phyloP scores from a whole-genome alignment of 345 rosid genomes.

The Zanthoxylum bungeanum region DNA sequence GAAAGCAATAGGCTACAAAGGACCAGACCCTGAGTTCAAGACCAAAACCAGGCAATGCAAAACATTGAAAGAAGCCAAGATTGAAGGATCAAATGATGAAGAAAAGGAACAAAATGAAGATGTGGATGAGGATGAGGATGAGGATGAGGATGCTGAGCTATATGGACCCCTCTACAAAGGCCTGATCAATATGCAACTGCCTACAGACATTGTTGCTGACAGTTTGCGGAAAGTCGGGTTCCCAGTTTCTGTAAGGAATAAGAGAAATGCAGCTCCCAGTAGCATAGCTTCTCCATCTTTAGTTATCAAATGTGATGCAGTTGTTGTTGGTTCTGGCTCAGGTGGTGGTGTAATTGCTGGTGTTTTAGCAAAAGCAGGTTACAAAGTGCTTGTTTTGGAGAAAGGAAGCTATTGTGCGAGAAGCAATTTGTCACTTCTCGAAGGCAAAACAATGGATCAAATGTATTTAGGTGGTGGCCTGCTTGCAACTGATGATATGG shows the following conservation, averaged over 20 bases:
- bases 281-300: conserved; percentile 31
- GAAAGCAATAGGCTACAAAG: conserved; percentile 73
- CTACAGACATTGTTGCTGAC: conserved; percentile 39
- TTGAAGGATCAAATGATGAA: neutral
- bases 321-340: conserved; percentile 79
- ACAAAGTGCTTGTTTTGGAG: conserved; percentile 73
- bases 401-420: conserved; percentile 72
- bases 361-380: conserved; percentile 66
- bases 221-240: conserved; percentile 42
- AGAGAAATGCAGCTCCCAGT: conserved; percentile 1
- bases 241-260: conserved; percentile 26
- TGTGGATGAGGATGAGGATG: conserved; percentile 9
- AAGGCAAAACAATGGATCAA: conserved; percentile 70
- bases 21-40: conserved; percentile 54
- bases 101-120: conserved; percentile 5
- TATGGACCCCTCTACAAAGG: conserved; percentile 65
- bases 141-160: conserved; percentile 26
- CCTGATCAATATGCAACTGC: conserved; percentile 43
- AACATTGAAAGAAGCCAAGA: conserved; percentile 1
- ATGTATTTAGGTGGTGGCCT: conserved; percentile 67
- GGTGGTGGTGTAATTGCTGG: conserved; percentile 86
- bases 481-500: conserved; percentile 55
- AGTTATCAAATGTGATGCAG: conserved; percentile 66
- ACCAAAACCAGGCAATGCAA: conserved; percentile 9
- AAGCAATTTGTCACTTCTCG: conserved; percentile 60